Evolutionary conservation across 345 rosid species (phyloP), one percentile per base, ranked within the genome.

Genomic region (Pugionium dolabratum): DNA sequence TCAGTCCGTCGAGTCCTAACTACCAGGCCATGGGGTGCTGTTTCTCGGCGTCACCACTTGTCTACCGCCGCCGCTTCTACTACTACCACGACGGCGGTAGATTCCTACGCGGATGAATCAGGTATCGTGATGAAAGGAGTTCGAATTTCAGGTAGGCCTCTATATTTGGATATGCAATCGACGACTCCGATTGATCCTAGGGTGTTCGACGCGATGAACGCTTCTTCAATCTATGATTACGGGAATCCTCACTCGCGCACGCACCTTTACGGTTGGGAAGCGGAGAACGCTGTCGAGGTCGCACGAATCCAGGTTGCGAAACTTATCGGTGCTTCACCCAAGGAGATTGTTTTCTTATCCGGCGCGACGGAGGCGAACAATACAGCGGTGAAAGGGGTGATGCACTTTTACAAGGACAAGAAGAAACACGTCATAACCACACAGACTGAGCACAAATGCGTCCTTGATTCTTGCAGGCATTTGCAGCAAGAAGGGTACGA

Each of bases 241-340:
- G 97, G 97, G 0, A 94, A 90, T 67, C 95, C 99, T 41, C 99
- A 94, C 83, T 94, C 99, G 4, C 91, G 99, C 4, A 90, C 99
- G 46, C 97, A 94, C 72, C 83, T 90, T 5, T 90, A 77, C 78
- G 99, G 99, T 9, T 94, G 99, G 99, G 99, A 94, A 71, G 92
- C 99, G 1, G 97, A 94, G 56, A 73, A 57, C 59, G 99, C 96
- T 1, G 95, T 85, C 2, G 99, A 94, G 63, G 70, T 83, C 2
- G 92, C 99, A 9, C 89, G 97, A 44, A 71, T 79, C 18, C 89
- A 88, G 29, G 83, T 90, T 33, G 90, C 97, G 6, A 78, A 76
- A n/a, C 75, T 94, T 11, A 79, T 94, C 66, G 84, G 85, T 26
- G 96, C 97, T 18, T 88, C 97, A 7, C 89, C 95, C 2, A 94